These are phyloP conservation scores for Leccinum ochraceum DNA, from an alignment of 768 basidiomycete species.

Conservation along the genomic window DNA sequence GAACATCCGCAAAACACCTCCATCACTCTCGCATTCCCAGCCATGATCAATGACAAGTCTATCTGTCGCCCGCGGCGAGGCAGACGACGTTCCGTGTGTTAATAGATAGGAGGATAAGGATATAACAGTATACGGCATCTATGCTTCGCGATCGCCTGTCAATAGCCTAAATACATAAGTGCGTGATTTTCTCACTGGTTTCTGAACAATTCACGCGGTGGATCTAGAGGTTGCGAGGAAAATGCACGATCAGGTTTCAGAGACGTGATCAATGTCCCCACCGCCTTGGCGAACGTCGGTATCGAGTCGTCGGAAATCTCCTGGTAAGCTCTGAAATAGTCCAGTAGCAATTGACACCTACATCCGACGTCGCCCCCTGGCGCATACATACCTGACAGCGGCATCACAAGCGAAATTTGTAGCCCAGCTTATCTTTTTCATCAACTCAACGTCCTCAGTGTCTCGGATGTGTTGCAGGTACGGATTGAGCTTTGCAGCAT, in stretches of 20 bases:
- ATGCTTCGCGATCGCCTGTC: neutral
- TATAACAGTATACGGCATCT: slow-evolving; percentile 43
- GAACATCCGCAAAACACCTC: slow-evolving; percentile 44
- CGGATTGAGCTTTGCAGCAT: slow-evolving; percentile 67
- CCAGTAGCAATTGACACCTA: neutral
- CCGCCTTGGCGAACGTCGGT: slow-evolving; percentile 48
- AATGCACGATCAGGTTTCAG: slow-evolving; percentile 57
- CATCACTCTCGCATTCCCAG: slow-evolving; percentile 51
- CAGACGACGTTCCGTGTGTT: slow-evolving; percentile 62
- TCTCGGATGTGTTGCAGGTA: slow-evolving; percentile 39
- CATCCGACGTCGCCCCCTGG: no score
- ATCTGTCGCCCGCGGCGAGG: slow-evolving; percentile 58
- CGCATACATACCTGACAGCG: slow-evolving; percentile 49
- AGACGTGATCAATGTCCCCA: slow-evolving; percentile 53
- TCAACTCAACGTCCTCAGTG: slow-evolving; percentile 46
- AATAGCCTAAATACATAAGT: neutral
- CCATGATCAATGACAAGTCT: slow-evolving; percentile 52
- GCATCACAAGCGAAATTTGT: slow-evolving; percentile 51
- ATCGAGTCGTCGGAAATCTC: slow-evolving; percentile 52
- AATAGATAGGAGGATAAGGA: slow-evolving; percentile 65
- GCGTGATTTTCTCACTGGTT: slow-evolving; percentile 44
- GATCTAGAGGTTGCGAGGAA: slow-evolving; percentile 45
- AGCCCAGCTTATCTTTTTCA: slow-evolving; percentile 61
- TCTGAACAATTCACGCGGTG: slow-evolving; percentile 56
- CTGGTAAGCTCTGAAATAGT: slow-evolving; percentile 51